phyloP scores from a whole-genome alignment of 768 basidiomycete genomes.

The Cubamyces lactineus region DNA sequence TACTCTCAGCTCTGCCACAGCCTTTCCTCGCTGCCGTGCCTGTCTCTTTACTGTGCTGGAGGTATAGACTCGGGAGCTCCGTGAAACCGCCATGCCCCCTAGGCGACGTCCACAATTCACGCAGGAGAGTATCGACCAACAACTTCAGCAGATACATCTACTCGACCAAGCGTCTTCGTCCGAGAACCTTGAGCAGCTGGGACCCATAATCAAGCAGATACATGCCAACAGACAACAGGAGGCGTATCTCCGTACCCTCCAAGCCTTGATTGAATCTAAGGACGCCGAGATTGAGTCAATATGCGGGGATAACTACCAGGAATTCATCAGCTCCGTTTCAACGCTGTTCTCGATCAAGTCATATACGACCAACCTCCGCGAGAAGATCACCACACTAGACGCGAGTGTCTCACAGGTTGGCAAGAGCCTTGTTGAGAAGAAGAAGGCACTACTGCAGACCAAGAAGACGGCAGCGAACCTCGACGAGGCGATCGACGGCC shows the following conservation, averaged over 20 bases:
- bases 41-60: not conserved
- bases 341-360: conserved; percentile 95
- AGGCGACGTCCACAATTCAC: conserved; percentile 72
- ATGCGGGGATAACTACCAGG: conserved; percentile 96
- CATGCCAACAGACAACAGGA: conserved; percentile 89
- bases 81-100: conserved; percentile 61
- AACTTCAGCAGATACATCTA: conserved; percentile 89
- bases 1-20: not conserved
- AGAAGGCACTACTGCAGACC: conserved; percentile 83
- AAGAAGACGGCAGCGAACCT: conserved; percentile 93
- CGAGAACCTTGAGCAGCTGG: conserved; percentile 95
- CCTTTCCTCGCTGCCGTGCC: not conserved
- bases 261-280: conserved; percentile 89
- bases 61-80: not conserved
- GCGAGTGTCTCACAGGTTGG: conserved; percentile 88
- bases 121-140: conserved; percentile 84
- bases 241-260: conserved; percentile 81
- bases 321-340: conserved; percentile 97
- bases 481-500: conserved; percentile 94
- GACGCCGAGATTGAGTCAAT: conserved; percentile 96
- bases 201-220: conserved; percentile 93
- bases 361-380: conserved; percentile 91
- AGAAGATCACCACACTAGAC: conserved; percentile 90
- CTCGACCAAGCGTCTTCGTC: conserved; percentile 86
- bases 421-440: conserved; percentile 88